These are phyloP conservation scores for Leccinum variicolor DNA, from an alignment of 768 basidiomycete species.

Conservation along the genomic window DNA sequence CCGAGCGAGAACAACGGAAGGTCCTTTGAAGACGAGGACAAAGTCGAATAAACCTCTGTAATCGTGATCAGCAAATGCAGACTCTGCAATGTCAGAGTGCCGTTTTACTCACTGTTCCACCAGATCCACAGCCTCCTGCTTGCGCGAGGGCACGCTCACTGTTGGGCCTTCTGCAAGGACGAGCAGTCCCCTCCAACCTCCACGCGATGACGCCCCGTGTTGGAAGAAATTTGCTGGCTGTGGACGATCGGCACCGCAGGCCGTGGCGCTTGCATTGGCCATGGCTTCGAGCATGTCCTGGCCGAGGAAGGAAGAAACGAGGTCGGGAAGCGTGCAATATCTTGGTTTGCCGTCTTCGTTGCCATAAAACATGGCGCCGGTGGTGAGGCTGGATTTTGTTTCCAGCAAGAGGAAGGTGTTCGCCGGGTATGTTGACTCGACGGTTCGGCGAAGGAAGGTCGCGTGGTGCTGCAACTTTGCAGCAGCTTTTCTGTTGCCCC, in stretches of 20 bases:
- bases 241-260: not conserved
- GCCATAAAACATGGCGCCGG: not conserved
- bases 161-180: not conserved
- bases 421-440: not conserved
- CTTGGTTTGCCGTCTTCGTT: not conserved
- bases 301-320: not conserved
- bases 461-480: too few relatives aligned
- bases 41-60: too few relatives aligned
- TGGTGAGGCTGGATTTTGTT: not conserved
- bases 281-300: not conserved
- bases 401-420: not conserved
- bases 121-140: not conserved
- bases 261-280: not conserved
- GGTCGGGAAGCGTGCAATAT: not conserved
- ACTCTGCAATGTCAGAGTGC: too few relatives aligned
- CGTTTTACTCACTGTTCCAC: not conserved
- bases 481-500: not conserved
- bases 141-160: not conserved
- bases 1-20: too few relatives aligned
- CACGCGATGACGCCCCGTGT: not conserved
- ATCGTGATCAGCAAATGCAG: too few relatives aligned
- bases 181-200: not conserved
- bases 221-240: not conserved
- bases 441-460: not conserved
- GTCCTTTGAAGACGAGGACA: too few relatives aligned